Evolutionary conservation across 2,329 filamentous ascomycete genomes (phyloP), one percentile per base, ranked within the genome.

Genomic region (Trichoderma koningii): DNA sequence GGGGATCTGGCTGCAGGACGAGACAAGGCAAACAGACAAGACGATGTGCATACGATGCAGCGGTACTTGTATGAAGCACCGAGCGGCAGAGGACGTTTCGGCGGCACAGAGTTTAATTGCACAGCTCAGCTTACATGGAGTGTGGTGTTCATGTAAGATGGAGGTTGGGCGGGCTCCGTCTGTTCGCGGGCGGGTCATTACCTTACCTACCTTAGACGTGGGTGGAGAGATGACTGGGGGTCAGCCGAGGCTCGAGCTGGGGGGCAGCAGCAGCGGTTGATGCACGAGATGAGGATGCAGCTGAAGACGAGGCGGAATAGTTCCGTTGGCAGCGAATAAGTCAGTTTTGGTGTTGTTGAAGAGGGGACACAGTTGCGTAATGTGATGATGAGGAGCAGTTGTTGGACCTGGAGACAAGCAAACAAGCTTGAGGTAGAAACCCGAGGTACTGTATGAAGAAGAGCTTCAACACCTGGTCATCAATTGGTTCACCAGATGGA

Each of bases 241-340:
- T 38, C 57, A 61, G 47, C 57, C 57, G 57, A 61, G 57, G 57
- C 57, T 42, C 34, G 30, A 50, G 56, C 55, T 28, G 57, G 34
- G 19, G 21, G 21, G 21, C 21, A 23, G 51, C 28, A 41, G 19
- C 5, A 28, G 23, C 30, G 48, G 5, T 23, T 21, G 28, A 59
- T 23, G 28, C 5, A 30, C 38, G 28, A 14, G 44, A 19, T 51
- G 17, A 15, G 15, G 14, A n/a, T n/a, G 34, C 57, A 61, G 57
- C 57, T 61, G 57, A 61, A 42, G 17, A 38, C 42, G 30, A 15
- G 19, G 34, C 47, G 57, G 57, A 61, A 52, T 23, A 44, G 12
- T 51, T 61, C 57, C 57, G 57, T 52, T 51, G 10, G 12, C 34
- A 14, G 10, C 34, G 10, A 38, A 38, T 10, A 38, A 4, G 10